Percentiles rank a stretch among this genome's conserved stretches.
Conservation (phyloP, 768 basidiomycete species). For the Leccinum variicolor region DNA sequence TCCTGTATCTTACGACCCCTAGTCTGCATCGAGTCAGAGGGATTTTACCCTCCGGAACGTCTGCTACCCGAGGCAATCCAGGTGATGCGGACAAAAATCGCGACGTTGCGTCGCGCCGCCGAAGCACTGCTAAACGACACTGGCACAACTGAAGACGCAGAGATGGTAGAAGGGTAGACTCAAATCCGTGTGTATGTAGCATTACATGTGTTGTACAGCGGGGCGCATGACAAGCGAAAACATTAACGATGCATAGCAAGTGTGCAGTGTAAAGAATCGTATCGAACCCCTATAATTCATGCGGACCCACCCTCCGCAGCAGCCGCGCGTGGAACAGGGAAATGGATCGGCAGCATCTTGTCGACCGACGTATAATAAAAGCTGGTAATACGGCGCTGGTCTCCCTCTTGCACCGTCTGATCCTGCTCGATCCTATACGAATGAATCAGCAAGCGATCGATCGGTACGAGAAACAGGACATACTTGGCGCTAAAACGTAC, state of each 20-base stretch:
- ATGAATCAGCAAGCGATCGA: not conserved
- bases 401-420: slow-evolving; percentile 11
- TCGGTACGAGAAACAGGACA: too few species aligned
- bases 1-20: slow-evolving; percentile 25
- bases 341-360: slow-evolving; percentile 32
- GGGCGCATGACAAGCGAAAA: not conserved
- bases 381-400: slow-evolving; percentile 31
- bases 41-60: slow-evolving; percentile 81
- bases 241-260: not conserved
- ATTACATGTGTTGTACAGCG: slow-evolving; percentile 5
- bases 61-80: slow-evolving; percentile 76
- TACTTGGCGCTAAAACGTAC: slow-evolving; percentile 42
- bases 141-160: slow-evolving; percentile 44
- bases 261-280: too few species aligned
- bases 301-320: not conserved
- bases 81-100: slow-evolving; percentile 81
- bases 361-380: slow-evolving; percentile 34
- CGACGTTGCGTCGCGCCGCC: slow-evolving; percentile 53
- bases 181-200: not conserved
- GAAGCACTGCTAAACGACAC: slow-evolving; percentile 49
- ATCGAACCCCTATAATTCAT: not conserved
- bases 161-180: slow-evolving; percentile 45
- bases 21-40: slow-evolving; percentile 89
- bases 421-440: slow-evolving; percentile 26
- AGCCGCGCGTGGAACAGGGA: slow-evolving; percentile 15